Conservation (phyloP, 176 grass and related monocot genomes). For the Aechmea fasciata region DNA sequence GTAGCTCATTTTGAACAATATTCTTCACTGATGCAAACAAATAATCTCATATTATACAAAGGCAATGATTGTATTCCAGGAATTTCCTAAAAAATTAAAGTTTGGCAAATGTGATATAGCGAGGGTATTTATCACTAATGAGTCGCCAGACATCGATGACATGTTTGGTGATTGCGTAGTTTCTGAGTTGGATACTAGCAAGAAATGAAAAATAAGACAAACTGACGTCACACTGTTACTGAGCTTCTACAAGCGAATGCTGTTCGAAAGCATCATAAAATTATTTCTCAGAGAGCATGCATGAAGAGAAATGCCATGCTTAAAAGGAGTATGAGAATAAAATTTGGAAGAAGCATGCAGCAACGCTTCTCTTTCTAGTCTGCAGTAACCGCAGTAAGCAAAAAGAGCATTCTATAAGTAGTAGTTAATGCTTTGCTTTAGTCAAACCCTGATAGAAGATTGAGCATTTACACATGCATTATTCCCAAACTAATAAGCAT, state of each 20-base stretch:
- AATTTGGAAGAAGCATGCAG: not conserved
- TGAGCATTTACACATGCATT: not conserved
- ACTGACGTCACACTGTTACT: not conserved
- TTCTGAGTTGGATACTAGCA: not conserved
- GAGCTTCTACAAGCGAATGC: not conserved
- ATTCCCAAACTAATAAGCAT: not conserved
- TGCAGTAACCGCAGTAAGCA: not conserved
- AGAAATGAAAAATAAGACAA: not conserved
- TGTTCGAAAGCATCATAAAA: not conserved
- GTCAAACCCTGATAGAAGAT: not conserved
- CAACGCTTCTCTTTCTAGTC: not conserved
- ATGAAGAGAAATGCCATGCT: too few species aligned
- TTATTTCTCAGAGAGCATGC: not conserved
- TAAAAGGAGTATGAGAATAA: not conserved
- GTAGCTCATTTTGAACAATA: not conserved
- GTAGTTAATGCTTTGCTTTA: too few species aligned
- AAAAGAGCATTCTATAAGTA: too few species aligned
- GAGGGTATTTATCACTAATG: too few species aligned
- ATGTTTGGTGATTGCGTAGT: too few species aligned
- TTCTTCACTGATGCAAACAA: too few species aligned
- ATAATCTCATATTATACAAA: too few species aligned
- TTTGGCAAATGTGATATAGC: too few species aligned
- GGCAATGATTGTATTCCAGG: too few species aligned
- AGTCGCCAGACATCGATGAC: too few species aligned
- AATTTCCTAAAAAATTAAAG: too few species aligned